These are phyloP conservation scores for Platanthera zijinensis DNA, from an alignment of 106 monocot genomes.

Conservation along the genomic window DNA sequence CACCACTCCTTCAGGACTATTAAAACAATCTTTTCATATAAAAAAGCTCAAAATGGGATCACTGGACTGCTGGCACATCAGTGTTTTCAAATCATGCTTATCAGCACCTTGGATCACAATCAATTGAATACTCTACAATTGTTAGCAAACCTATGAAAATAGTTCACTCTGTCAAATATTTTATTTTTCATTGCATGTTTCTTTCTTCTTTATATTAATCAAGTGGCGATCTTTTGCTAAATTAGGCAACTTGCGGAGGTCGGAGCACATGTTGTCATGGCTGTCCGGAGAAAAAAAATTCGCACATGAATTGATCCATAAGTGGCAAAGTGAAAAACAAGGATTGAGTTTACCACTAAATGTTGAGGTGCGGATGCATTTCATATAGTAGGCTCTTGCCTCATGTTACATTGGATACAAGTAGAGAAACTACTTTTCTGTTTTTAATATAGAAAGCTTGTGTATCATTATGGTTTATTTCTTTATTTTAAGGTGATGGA, in stretches of 20 bases:
- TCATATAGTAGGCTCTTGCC: not conserved
- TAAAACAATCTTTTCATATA: too few species aligned
- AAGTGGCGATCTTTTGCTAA: conserved; percentile 13
- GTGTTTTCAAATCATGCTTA: too few species aligned
- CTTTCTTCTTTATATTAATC: not conserved
- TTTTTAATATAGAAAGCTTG: not conserved
- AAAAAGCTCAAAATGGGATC: too few species aligned
- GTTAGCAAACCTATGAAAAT: not conserved
- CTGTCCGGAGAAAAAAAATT: conserved; percentile 65
- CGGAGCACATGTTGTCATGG: conserved; percentile 95
- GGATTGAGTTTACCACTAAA: conserved; percentile 44
- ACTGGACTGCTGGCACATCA: too few species aligned
- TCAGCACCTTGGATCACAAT: too few species aligned
- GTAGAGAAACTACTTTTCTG: not conserved
- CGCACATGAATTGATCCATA: conserved; percentile 76
- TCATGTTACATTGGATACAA: not conserved
- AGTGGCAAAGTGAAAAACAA: conserved; percentile 62
- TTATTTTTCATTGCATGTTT: not conserved
- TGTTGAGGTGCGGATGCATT: too few species aligned
- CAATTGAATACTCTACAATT: not conserved
- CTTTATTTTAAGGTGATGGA: conserved; percentile 71
- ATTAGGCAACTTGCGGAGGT: conserved; percentile 79
- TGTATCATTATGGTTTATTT: not conserved
- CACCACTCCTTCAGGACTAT: too few species aligned
- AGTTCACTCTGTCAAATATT: not conserved